Conservation (phyloP, 2,329 filamentous ascomycete genomes). For the Sarocladium kiliense region DNA sequence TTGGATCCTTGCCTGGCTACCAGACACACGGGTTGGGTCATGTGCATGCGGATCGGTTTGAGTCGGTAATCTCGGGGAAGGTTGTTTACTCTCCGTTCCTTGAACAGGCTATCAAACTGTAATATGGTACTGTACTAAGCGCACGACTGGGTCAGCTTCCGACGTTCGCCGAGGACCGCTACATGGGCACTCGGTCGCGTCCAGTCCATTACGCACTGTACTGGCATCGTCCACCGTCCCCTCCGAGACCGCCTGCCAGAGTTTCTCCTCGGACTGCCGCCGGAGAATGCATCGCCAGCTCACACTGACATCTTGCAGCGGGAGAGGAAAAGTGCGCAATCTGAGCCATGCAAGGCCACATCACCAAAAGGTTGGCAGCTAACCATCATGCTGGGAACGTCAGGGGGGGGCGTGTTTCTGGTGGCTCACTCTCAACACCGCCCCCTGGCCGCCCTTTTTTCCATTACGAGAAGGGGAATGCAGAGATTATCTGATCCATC, state of each 20-base stretch:
- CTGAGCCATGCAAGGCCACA: background rate
- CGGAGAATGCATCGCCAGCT: background rate
- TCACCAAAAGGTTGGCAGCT: background rate
- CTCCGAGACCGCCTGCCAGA: background rate
- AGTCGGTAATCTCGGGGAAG: conserved; percentile 1
- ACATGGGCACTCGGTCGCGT: no score
- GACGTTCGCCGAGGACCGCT: background rate
- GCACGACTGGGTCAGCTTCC: background rate
- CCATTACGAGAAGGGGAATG: background rate
- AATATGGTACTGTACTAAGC: no score
- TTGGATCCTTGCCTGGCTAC: background rate
- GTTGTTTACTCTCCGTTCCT: background rate
- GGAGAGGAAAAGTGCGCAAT: background rate
- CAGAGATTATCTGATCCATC: conserved; percentile 13
- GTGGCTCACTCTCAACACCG: background rate
- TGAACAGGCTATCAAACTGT: background rate
- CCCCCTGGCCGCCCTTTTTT: background rate
- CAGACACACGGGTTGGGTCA: background rate
- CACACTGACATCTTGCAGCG: background rate
- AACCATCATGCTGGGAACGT: background rate
- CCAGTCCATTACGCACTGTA: no score
- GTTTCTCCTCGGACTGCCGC: no score
- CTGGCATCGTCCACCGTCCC: background rate
- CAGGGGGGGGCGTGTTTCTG: conserved; percentile 2
- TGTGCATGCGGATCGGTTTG: background rate